Evolutionary conservation across 2,329 filamentous ascomycete species (phyloP).

Genomic region (Elsinoe australis): DNA sequence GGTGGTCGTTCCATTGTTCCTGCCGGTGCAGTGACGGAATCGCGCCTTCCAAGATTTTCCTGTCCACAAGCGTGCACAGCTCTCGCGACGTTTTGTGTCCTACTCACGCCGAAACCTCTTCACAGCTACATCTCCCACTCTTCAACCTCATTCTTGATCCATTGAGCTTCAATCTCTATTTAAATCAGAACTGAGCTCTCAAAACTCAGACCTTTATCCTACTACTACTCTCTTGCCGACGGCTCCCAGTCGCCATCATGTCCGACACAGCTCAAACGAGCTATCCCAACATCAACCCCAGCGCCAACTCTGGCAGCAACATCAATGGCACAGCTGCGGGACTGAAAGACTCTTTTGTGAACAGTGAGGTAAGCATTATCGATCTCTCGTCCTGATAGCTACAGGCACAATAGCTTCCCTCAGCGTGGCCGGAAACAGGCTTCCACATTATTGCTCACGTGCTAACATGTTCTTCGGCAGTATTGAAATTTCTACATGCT

Average conservation of each 20-base stretch:
- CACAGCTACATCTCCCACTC: neutral
- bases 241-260: slow-evolving; percentile 18
- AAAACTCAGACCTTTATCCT: neutral
- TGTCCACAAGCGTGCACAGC: slow-evolving; percentile 10
- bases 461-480: too few relatives aligned
- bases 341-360: slow-evolving; percentile 32
- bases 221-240: neutral
- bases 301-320: slow-evolving; percentile 13
- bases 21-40: too few relatives aligned
- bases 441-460: too few relatives aligned
- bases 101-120: slow-evolving; percentile 1
- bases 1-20: too few relatives aligned
- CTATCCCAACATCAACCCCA: slow-evolving; percentile 20
- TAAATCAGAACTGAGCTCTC: too few relatives aligned
- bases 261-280: slow-evolving; percentile 17
- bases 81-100: neutral
- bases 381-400: slow-evolving; percentile 31
- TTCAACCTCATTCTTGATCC: neutral
- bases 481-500: too few relatives aligned
- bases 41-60: slow-evolving; percentile 14
- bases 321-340: slow-evolving; percentile 11
- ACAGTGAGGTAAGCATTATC: slow-evolving; percentile 38
- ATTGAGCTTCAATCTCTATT: neutral
- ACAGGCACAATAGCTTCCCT: too few relatives aligned
- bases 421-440: too few relatives aligned